These are phyloP conservation scores for Blastocystis sp. DNA, from an alignment of 352 stramenopile species.

Conservation along the genomic window DNA sequence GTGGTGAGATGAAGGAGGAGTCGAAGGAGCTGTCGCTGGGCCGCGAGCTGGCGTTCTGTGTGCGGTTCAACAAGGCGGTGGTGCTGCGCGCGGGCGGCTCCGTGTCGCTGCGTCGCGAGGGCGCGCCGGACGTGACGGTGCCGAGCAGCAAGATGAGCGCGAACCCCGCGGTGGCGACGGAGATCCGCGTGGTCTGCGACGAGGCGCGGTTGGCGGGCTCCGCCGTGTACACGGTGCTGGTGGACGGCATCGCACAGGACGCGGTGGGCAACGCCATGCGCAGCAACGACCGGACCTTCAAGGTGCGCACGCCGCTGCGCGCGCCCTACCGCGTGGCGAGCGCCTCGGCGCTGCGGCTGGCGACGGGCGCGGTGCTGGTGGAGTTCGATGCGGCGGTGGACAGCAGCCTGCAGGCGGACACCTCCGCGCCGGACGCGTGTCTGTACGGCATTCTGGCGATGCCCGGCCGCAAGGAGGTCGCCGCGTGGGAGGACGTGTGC, in stretches of 20 bases:
- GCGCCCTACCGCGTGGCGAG: not conserved
- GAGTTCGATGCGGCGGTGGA: slow-evolving; percentile 25
- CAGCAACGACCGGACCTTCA: not conserved
- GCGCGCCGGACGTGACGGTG: slow-evolving; percentile 12
- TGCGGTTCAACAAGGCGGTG: slow-evolving; percentile 48
- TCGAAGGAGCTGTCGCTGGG: not conserved
- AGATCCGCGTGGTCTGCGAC: not conserved
- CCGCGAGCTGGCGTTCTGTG: not conserved
- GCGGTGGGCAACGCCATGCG: not conserved
- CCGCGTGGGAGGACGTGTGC: slow-evolving; percentile 26
- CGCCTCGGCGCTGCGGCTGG: not conserved
- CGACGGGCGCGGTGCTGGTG: slow-evolving; percentile 13
- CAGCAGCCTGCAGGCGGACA: not conserved
- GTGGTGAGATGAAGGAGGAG: not conserved
- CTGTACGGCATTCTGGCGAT: not conserved
- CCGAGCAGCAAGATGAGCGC: not conserved
- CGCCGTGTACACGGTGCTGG: not conserved
- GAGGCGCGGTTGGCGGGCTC: not conserved
- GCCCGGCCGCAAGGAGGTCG: not conserved
- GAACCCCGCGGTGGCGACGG: not conserved
- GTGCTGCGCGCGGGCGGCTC: not conserved
- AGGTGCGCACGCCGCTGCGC: not conserved
- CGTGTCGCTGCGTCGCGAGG: not conserved
- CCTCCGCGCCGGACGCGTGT: slow-evolving; percentile 14
- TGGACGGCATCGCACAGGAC: slow-evolving; percentile 9